These are phyloP conservation scores for Aaosphaeria pasadenensis DNA, from an alignment of 2,329 filamentous ascomycete genomes.

Conservation along the genomic window DNA sequence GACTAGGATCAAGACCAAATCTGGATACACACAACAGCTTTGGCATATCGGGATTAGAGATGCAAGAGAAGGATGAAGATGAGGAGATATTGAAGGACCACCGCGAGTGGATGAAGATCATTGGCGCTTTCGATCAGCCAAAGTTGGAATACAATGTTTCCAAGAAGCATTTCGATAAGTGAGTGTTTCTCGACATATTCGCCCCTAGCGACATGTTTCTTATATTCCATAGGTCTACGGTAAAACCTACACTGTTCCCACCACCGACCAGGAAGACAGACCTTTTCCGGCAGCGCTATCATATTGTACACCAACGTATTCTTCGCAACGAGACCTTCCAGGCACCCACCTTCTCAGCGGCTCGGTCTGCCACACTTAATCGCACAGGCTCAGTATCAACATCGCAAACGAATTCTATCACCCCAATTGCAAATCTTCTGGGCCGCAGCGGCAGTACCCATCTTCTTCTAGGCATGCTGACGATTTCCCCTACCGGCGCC, in stretches of 20 bases:
- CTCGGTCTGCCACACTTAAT: conserved; percentile 49
- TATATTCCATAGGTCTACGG: conserved; percentile 28
- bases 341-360: conserved; percentile 68
- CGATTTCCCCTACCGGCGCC: conserved; percentile 74
- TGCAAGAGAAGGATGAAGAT: conserved; percentile 56
- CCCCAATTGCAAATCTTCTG: conserved; percentile 71
- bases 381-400: conserved; percentile 55
- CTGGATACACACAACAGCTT: conserved; percentile 65
- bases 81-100: conserved; percentile 65
- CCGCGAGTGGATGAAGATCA: conserved; percentile 77
- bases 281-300: conserved; percentile 85
- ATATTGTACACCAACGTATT: conserved; percentile 87
- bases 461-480: conserved; percentile 81
- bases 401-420: conserved; percentile 73
- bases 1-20: conserved; percentile 23
- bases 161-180: conserved; percentile 91
- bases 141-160: conserved; percentile 69
- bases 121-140: conserved; percentile 84
- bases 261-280: conserved; percentile 76
- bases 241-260: conserved; percentile 57
- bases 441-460: conserved; percentile 82
- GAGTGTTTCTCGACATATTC: conserved; percentile 6
- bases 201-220: too few species aligned
- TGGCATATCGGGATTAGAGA: conserved; percentile 48
- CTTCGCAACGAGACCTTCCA: conserved; percentile 93